Evolutionary conservation across 2,329 filamentous ascomycete genomes (phyloP).

Genomic region (Macrophomina phaseolina): DNA sequence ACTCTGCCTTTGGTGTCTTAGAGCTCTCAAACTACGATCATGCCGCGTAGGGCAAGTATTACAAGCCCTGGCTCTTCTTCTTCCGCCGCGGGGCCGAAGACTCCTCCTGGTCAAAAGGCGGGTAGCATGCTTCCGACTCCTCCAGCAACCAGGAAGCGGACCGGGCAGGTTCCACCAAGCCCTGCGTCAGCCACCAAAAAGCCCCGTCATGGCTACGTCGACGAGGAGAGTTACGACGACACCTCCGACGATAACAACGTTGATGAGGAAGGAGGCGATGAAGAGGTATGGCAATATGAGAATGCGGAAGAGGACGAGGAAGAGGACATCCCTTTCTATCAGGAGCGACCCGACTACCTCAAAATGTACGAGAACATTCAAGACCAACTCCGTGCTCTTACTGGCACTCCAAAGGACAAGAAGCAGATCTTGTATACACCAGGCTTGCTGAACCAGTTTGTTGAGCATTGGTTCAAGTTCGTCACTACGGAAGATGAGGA

Average conservation of each 20-base stretch:
- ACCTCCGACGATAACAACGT: too few relatives aligned
- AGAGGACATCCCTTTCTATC: neutral
- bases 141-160: neutral
- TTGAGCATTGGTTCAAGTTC: neutral
- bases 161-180: too few relatives aligned
- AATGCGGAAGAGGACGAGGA: neutral
- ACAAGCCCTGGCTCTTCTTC: too few relatives aligned
- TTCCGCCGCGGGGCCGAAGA: too few relatives aligned
- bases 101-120: too few relatives aligned
- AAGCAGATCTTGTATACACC: neutral
- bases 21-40: too few relatives aligned
- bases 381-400: neutral
- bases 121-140: neutral
- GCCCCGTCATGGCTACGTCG: neutral
- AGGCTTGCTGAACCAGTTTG: conserved; percentile 13
- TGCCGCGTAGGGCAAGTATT: too few relatives aligned
- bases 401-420: neutral
- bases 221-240: neutral
- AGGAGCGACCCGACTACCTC: neutral
- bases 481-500: neutral
- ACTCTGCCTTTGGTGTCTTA: too few relatives aligned
- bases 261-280: neutral
- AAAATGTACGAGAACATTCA: conserved; percentile 3
- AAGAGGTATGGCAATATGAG: neutral
- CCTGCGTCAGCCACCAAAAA: neutral